Conservation (phyloP, 1,284 basidiomycete species). For the Leccinum fuscescens region DNA sequence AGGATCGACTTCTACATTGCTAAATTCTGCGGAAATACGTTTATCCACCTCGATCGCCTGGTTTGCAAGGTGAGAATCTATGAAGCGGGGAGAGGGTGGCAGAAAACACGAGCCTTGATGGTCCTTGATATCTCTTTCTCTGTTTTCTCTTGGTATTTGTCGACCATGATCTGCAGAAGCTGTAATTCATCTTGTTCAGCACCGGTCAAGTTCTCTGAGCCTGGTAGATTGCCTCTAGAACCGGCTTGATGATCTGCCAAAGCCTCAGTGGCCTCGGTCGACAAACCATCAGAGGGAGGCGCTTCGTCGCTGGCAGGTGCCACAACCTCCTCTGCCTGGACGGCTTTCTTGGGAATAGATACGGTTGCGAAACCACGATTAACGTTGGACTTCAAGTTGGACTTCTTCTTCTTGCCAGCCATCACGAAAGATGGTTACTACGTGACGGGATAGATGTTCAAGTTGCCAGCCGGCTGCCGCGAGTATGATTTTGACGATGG, state of each 20-base stretch:
- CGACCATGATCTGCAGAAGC: constrained; percentile 63
- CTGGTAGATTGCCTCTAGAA: constrained; percentile 9
- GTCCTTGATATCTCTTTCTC: constrained; percentile 83
- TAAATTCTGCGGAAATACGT: constrained; percentile 68
- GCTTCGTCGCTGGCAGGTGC: constrained; percentile 15
- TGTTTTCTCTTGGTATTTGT: constrained; percentile 82
- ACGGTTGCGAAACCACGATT: constrained; percentile 83
- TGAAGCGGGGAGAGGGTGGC: constrained; percentile 1
- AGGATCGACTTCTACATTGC: constrained; percentile 65
- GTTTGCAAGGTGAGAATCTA: neutral
- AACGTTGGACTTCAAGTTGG: constrained; percentile 65
- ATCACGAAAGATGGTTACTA: constrained; percentile 36
- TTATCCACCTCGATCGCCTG: constrained; percentile 85
- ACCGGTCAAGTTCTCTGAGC: constrained; percentile 33
- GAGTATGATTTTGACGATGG: neutral
- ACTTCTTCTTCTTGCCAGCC: constrained; percentile 83
- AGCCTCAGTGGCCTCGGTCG: constrained; percentile 7
- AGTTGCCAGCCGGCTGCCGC: neutral
- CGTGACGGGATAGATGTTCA: neutral
- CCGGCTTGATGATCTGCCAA: constrained; percentile 1
- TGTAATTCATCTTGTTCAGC: constrained; percentile 49
- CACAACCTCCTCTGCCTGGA: constrained; percentile 31
- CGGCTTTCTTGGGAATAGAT: constrained; percentile 81
- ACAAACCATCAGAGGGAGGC: constrained; percentile 5
- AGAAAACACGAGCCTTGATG: constrained; percentile 40